Conservation (phyloP, 2,329 filamentous ascomycete genomes). For the Cercospora berteroae region DNA sequence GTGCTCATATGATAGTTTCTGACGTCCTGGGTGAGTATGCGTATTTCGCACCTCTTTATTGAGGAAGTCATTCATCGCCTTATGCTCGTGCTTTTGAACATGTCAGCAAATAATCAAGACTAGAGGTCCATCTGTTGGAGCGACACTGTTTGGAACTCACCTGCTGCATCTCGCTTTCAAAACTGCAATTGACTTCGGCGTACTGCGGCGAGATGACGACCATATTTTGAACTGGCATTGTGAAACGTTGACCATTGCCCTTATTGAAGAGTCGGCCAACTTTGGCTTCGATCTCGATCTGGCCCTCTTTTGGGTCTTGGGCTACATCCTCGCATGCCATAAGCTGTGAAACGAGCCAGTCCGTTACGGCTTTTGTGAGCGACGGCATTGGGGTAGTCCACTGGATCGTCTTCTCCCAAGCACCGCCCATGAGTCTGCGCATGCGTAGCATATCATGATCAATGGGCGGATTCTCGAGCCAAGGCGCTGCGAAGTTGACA, state of each 20-base stretch:
- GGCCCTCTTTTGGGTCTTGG: constrained; percentile 60
- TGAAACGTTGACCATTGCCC: constrained; percentile 66
- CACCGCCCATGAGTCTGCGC: constrained; percentile 26
- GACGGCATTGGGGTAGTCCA: constrained; percentile 29
- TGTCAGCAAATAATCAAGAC: constrained; percentile 20
- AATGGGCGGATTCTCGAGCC: constrained; percentile 19
- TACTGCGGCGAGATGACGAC: constrained; percentile 63
- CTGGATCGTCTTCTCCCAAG: constrained; percentile 36
- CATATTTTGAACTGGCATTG: constrained; percentile 67
- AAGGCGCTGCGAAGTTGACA: constrained; percentile 6
- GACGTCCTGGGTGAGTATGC: constrained; percentile 42
- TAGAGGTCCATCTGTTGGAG: not conserved
- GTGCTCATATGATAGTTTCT: constrained; percentile 76
- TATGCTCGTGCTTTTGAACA: constrained; percentile 67
- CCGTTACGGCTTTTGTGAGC: constrained; percentile 28
- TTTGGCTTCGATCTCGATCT: constrained; percentile 93
- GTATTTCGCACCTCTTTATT: constrained; percentile 60
- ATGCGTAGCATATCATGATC: constrained; percentile 31
- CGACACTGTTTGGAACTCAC: constrained; percentile 50
- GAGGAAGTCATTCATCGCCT: constrained; percentile 77
- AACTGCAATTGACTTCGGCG: constrained; percentile 55
- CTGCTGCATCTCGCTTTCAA: constrained; percentile 87
- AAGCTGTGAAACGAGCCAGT: constrained; percentile 33
- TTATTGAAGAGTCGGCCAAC: constrained; percentile 77
- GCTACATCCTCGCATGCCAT: constrained; percentile 51